Conservation (phyloP, 2,329 filamentous ascomycete genomes). For the Diaporthe sp. region DNA sequence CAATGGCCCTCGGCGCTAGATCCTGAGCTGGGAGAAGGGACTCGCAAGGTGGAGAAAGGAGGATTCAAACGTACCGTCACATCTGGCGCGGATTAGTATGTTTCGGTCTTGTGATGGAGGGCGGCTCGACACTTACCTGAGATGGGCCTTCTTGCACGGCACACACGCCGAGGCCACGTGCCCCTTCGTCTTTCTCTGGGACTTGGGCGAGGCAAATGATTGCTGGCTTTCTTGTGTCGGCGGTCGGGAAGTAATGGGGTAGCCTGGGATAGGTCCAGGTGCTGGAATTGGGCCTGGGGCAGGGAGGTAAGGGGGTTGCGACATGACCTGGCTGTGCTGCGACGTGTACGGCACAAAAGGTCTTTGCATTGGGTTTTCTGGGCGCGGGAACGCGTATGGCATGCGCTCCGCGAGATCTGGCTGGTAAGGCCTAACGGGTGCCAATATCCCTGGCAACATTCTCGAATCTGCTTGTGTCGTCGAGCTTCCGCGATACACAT, state of each 20-base stretch:
- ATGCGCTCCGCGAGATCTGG: slow-evolving; percentile 57
- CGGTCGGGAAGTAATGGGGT: slow-evolving; percentile 52
- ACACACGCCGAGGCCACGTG: slow-evolving; percentile 89
- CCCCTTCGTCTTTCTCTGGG: slow-evolving; percentile 79
- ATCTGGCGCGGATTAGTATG: slow-evolving; percentile 61
- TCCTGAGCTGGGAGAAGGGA: slow-evolving; percentile 34
- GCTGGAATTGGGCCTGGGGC: slow-evolving; percentile 47
- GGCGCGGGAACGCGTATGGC: slow-evolving; percentile 56
- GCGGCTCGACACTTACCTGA: slow-evolving; percentile 65
- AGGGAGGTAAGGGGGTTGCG: slow-evolving; percentile 50
- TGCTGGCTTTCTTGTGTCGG: slow-evolving; percentile 60
- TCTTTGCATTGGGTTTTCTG: slow-evolving; percentile 54
- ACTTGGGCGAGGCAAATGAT: slow-evolving; percentile 68
- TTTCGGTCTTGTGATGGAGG: slow-evolving; percentile 27
- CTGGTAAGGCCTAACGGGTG: slow-evolving; percentile 55
- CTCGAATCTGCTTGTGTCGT: slow-evolving; percentile 55
- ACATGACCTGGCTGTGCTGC: slow-evolving; percentile 50
- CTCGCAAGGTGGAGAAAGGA: slow-evolving; percentile 34
- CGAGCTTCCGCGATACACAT: slow-evolving; percentile 63
- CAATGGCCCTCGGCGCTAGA: not conserved
- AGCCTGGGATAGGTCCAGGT: slow-evolving; percentile 53
- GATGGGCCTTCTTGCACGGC: slow-evolving; percentile 87
- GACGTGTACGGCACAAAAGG: slow-evolving; percentile 52
- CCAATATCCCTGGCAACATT: slow-evolving; percentile 48
- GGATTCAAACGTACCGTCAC: slow-evolving; percentile 70